Percentiles rank a stretch among this genome's conserved stretches.
These are phyloP conservation scores for Diplocarpon mali DNA, from an alignment of 2,329 filamentous ascomycete genomes.

Conservation along the genomic window DNA sequence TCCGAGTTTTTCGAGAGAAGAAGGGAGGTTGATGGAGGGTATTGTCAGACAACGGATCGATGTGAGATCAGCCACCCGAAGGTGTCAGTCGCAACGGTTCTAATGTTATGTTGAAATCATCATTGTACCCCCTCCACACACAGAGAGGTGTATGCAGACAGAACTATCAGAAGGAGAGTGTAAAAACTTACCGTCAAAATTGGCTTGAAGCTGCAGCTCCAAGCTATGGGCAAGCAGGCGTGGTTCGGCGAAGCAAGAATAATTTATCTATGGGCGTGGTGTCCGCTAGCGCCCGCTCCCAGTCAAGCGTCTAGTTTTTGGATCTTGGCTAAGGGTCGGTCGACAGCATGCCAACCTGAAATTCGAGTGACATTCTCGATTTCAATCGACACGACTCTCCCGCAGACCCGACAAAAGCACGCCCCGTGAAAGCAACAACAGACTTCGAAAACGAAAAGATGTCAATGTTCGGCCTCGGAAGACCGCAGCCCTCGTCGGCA, in stretches of 20 bases:
- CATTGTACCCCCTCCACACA: conserved; percentile 26
- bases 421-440: not conserved
- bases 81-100: conserved; percentile 50
- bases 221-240: conserved; percentile 5
- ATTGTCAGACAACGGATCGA: conserved; percentile 37
- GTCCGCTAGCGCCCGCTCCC: conserved; percentile 14
- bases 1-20: too few relatives aligned
- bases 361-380: too few relatives aligned
- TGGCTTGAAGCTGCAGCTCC: conserved; percentile 8
- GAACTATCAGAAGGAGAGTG: not conserved
- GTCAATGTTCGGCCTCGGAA: conserved; percentile 63
- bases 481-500: conserved; percentile 81
- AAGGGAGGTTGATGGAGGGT: not conserved
- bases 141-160: not conserved
- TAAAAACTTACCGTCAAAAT: conserved; percentile 11
- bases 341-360: too few relatives aligned
- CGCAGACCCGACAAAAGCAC: not conserved
- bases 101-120: conserved; percentile 41
- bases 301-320: conserved; percentile 17
- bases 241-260: conserved; percentile 6
- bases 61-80: conserved; percentile 41
- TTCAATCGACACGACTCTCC: too few relatives aligned
- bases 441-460: conserved; percentile 33
- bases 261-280: conserved; percentile 5
- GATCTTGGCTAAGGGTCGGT: not conserved